Base-by-base conservation (phyloP, 2,329 filamentous ascomycete genomes). In the Aureobasidium subglaciale region DNA sequence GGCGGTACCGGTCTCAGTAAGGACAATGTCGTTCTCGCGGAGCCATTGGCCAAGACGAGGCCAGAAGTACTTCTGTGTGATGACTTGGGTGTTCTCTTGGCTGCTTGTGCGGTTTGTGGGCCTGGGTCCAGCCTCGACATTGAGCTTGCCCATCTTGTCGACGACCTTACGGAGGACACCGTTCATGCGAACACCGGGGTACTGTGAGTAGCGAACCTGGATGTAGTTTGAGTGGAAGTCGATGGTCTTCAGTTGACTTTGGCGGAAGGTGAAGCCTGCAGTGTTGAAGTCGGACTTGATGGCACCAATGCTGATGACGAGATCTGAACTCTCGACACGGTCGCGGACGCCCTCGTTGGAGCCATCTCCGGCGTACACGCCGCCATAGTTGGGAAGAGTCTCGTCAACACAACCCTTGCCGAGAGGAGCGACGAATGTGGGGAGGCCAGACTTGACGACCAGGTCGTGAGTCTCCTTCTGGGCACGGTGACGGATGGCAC, bases 381-480 rank as follows among this genome's bases (percentile, higher is more conserved):
- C 90, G 20, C 87, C 87, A 62, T 86, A 95, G 64, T 82, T 87
- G n/a, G 79, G 75, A 43, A 87, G 78, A 2, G 80, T 80, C 70
- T 96, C 90, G 64, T 93, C 80, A 43, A 96, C 80, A 18, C 87
- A 87, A 16, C 89, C 82, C 73, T 95, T 95, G 43, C 90, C 90
- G 87, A 95, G 95, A 2, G 90, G 88, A 0, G 89, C 87, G n/a
- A 91, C 87, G 63, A 93, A 95, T 0, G 88, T 86, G 4, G 90
- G 90, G 7, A 95, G 75, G 4, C 82, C 87, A 2, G 86, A 86
- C 54, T 89, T 70, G 37, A 83, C 87, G 63, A 89, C 88, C 64
- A 89, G 75, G 46, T 86, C 85, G 2, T 85, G 88, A n/a, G 78
- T 66, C 62, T 79, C 77, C 8, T 76, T 87, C 4, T 90, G 86